A percentile compares a stretch with the other conserved stretches of the same genome.
Conservation (phyloP, 2,329 filamentous ascomycete genomes). For the Juglanconis oblonga region DNA sequence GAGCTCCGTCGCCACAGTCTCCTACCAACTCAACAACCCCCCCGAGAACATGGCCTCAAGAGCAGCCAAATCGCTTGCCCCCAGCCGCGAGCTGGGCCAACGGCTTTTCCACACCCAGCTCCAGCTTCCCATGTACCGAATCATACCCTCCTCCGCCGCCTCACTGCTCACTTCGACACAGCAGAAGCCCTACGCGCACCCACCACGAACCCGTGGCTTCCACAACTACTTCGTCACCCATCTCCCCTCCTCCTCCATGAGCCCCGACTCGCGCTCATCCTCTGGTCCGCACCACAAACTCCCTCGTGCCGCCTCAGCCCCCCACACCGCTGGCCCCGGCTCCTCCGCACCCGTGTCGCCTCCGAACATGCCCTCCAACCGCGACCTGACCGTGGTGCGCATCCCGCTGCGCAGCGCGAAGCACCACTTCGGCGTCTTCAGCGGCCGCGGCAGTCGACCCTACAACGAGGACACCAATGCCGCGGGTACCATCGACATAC, state of each 20-base stretch:
- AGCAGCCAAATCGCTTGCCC: slow-evolving; percentile 1
- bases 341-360: slow-evolving; percentile 58
- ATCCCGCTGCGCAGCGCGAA: slow-evolving; percentile 93
- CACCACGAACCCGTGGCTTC: slow-evolving; percentile 51
- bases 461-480: slow-evolving; percentile 96
- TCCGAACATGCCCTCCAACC: slow-evolving; percentile 52
- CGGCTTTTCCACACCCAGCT: slow-evolving; percentile 11
- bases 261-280: slow-evolving; percentile 73
- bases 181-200: slow-evolving; percentile 5
- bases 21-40: neutral
- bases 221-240: slow-evolving; percentile 98
- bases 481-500: slow-evolving; percentile 88
- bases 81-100: neutral
- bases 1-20: slow-evolving; percentile 26
- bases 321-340: slow-evolving; percentile 60
- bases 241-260: slow-evolving; percentile 86
- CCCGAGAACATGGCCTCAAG: slow-evolving; percentile 1
- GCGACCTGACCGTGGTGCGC: slow-evolving; percentile 88
- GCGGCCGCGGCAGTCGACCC: slow-evolving; percentile 75
- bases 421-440: slow-evolving; percentile 85
- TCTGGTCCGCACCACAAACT: slow-evolving; percentile 76
- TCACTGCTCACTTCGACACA: neutral
- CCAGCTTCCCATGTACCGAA: slow-evolving; percentile 1
- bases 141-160: neutral
- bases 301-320: slow-evolving; percentile 78